These are phyloP conservation scores for Botrytis galanthina DNA, from an alignment of 2,329 filamentous ascomycete genomes.

Conservation along the genomic window DNA sequence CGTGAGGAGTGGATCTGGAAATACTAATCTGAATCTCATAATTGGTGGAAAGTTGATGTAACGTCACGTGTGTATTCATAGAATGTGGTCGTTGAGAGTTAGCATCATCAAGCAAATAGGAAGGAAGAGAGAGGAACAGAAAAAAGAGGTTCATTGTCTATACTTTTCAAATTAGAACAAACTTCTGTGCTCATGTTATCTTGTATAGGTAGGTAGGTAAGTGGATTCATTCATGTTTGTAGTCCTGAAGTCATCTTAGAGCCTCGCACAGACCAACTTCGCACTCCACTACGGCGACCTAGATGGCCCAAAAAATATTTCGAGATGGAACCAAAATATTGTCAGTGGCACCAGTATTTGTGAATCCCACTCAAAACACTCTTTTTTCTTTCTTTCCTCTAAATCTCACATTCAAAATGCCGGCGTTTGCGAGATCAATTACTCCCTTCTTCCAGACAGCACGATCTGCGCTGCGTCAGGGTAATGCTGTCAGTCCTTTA, in stretches of 20 bases:
- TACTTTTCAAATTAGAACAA: neutral
- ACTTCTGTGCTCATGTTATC: neutral
- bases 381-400: constrained; percentile 18
- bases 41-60: neutral
- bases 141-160: neutral
- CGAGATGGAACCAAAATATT: constrained; percentile 21
- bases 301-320: constrained; percentile 21
- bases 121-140: neutral
- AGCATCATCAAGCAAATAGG: too few species aligned
- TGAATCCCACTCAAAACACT: constrained; percentile 9
- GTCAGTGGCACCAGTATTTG: constrained; percentile 17
- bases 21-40: neutral
- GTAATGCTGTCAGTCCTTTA: constrained; percentile 71
- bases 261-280: constrained; percentile 6
- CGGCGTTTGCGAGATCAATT: constrained; percentile 73
- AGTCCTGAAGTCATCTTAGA: neutral
- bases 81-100: neutral
- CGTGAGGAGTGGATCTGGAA: neutral
- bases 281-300: constrained; percentile 15
- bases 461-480: constrained; percentile 68
- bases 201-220: neutral
- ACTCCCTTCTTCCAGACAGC: constrained; percentile 80
- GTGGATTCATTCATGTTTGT: neutral
- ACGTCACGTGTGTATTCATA: neutral
- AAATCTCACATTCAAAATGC: constrained; percentile 60